Conservation (phyloP, 2,329 filamentous ascomycete genomes). For the Scorias spongiosa region DNA sequence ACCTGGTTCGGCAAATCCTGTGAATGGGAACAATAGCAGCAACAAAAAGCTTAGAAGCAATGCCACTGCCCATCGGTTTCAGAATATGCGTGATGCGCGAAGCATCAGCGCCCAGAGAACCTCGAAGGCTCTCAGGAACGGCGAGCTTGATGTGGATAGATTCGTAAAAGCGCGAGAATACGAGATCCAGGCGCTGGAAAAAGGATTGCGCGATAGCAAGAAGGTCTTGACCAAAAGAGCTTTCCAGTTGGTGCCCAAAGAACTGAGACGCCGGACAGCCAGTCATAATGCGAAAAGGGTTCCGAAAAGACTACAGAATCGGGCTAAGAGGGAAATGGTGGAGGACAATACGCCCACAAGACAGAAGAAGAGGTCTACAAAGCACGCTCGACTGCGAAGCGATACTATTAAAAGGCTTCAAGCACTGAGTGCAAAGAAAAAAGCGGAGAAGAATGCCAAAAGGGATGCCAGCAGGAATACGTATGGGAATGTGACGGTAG, state of each 20-base stretch:
- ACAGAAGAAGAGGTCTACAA: conserved; percentile 45
- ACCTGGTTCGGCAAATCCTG: conserved; percentile 3
- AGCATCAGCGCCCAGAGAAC: conserved; percentile 30
- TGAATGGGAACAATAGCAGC: background rate
- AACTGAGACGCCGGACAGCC: conserved; percentile 71
- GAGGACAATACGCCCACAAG: conserved; percentile 85
- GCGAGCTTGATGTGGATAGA: conserved; percentile 68
- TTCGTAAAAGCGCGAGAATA: conserved; percentile 79
- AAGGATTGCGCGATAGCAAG: conserved; percentile 65
- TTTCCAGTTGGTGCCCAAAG: conserved; percentile 80
- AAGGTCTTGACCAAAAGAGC: conserved; percentile 50
- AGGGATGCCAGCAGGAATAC: conserved; percentile 1
- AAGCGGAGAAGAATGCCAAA: conserved; percentile 14
- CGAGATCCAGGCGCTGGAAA: conserved; percentile 73
- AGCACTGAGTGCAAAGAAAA: conserved; percentile 38
- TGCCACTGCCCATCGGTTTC: conserved; percentile 3
- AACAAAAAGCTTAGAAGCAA: conserved; percentile 11
- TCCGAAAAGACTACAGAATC: conserved; percentile 56
- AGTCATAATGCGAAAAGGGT: conserved; percentile 91
- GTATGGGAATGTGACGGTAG: conserved; percentile 15
- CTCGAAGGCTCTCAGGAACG: conserved; percentile 45
- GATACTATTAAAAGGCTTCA: conserved; percentile 62
- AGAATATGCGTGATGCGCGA: conserved; percentile 26
- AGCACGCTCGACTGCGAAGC: conserved; percentile 44
- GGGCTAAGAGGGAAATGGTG: conserved; percentile 59